Percentiles rank a stretch among this genome's conserved stretches.
phyloP scores from a whole-genome alignment of 1,139 yeast genomes.

The Blastobotrys proliferans region DNA sequence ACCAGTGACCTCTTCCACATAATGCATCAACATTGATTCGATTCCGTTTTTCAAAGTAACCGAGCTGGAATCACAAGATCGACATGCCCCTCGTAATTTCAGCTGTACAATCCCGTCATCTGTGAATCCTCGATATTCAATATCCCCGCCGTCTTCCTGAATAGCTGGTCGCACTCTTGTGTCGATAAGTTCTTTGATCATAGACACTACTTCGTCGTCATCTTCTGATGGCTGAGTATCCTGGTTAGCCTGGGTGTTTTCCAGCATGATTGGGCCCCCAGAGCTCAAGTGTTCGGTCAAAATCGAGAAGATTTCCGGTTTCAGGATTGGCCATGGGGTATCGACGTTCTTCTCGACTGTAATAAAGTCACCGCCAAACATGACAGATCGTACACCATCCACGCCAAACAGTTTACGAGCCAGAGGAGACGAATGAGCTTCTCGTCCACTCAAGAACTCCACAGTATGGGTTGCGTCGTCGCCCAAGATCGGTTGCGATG shows the following conservation, averaged over 20 bases:
- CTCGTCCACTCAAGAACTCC: conserved; percentile 66
- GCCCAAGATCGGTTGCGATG: conserved; percentile 58
- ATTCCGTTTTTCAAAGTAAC: conserved; percentile 79
- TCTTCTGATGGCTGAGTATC: conserved; percentile 51
- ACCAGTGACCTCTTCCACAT: conserved; percentile 74
- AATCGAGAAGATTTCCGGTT: conserved; percentile 84
- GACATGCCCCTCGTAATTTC: conserved; percentile 78
- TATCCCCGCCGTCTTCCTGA: conserved; percentile 79
- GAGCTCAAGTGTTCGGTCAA: conserved; percentile 79
- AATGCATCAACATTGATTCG: conserved; percentile 79
- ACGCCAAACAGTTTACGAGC: conserved; percentile 75
- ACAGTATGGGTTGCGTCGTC: conserved; percentile 42
- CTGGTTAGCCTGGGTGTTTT: conserved; percentile 47
- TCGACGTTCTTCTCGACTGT: conserved; percentile 69
- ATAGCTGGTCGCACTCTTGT: conserved; percentile 93
- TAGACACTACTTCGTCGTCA: conserved; percentile 74
- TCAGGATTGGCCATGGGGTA: conserved; percentile 67
- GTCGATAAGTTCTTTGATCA: conserved; percentile 89
- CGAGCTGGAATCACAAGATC: conserved; percentile 70
- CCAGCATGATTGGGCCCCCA: conserved; percentile 53
- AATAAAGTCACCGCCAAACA: conserved; percentile 85
- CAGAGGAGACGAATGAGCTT: conserved; percentile 73
- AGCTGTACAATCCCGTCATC: conserved; percentile 72
- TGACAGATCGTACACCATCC: conserved; percentile 79
- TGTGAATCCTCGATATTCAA: conserved; percentile 61